phyloP scores from a whole-genome alignment of 2,329 filamentous ascomycete genomes.

The Sordariomycetes sp. region DNA sequence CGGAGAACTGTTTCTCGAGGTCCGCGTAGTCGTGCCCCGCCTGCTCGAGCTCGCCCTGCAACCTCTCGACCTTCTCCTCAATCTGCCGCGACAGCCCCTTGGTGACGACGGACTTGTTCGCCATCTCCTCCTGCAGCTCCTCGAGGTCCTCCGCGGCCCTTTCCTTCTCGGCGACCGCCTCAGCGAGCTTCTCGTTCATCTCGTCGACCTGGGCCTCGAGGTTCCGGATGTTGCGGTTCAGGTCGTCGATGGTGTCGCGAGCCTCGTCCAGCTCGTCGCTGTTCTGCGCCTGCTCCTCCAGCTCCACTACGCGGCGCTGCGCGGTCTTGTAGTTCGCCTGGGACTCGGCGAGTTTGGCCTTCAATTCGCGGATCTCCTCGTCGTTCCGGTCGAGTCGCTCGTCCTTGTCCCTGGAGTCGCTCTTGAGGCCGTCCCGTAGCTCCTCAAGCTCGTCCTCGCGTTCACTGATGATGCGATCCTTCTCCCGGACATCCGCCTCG shows the following conservation, averaged over 20 bases:
- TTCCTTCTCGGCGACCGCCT: constrained; percentile 39
- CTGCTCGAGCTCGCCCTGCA: constrained; percentile 53
- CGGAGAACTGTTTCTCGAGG: constrained; percentile 36
- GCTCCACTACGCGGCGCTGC: constrained; percentile 33
- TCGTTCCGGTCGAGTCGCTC: constrained; percentile 41
- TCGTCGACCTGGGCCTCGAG: constrained; percentile 42
- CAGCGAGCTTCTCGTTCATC: constrained; percentile 37
- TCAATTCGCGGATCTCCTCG: constrained; percentile 36
- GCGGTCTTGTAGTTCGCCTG: constrained; percentile 46
- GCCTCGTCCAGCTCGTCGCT: constrained; percentile 41
- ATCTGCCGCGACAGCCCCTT: constrained; percentile 64
- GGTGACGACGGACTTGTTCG: constrained; percentile 64
- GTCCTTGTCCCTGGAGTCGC: constrained; percentile 29
- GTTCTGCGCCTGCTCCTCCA: constrained; percentile 36
- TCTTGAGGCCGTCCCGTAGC: constrained; percentile 40
- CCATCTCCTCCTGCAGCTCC: constrained; percentile 63
- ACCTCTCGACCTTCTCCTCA: constrained; percentile 52
- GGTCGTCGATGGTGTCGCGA: constrained; percentile 42
- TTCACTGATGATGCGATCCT: constrained; percentile 59
- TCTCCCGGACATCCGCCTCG: constrained; percentile 62
- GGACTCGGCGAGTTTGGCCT: constrained; percentile 29
- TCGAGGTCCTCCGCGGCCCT: constrained; percentile 46
- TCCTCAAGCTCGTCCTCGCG: constrained; percentile 64
- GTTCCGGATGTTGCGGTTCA: constrained; percentile 39
- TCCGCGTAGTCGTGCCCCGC: constrained; percentile 31